These are phyloP conservation scores for Yamadazyma olivae DNA, from an alignment of 805 yeast species.

Conservation along the genomic window DNA sequence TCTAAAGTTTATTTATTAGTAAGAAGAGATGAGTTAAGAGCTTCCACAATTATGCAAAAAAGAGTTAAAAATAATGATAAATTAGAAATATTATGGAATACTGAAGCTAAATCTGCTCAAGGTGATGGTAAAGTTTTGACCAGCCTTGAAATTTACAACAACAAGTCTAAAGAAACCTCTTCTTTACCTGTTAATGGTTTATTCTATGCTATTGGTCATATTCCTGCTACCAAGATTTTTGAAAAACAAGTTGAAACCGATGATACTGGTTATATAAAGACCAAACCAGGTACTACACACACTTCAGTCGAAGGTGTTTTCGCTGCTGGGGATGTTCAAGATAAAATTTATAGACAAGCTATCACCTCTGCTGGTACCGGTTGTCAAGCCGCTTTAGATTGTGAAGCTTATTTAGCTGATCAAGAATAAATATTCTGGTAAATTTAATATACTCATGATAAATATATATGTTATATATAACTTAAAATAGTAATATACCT, in stretches of 20 bases:
- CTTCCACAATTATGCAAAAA: constrained; percentile 95
- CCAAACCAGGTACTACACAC: constrained; percentile 83
- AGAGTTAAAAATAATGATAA: constrained; percentile 82
- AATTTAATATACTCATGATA: no score
- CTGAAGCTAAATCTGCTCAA: constrained; percentile 81
- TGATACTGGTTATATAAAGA: constrained; percentile 83
- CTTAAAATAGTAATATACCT: no score
- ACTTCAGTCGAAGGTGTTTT: constrained; percentile 89
- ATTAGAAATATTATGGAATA: constrained; percentile 86
- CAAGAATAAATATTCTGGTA: constrained; percentile 17
- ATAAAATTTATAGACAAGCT: constrained; percentile 95
- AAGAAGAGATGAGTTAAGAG: constrained; percentile 92
- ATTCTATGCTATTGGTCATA: constrained; percentile 97
- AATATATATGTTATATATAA: neutral
- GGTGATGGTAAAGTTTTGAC: constrained; percentile 88
- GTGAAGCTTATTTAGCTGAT: constrained; percentile 79
- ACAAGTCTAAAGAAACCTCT: constrained; percentile 61
- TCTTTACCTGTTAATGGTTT: constrained; percentile 84
- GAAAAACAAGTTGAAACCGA: constrained; percentile 77
- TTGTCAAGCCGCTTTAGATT: constrained; percentile 98
- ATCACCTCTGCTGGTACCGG: constrained; percentile 99
- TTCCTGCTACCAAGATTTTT: constrained; percentile 88
- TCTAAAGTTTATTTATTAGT: constrained; percentile 92
- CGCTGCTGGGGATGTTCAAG: constrained; percentile 98
- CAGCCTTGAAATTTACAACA: constrained; percentile 63